Percentiles rank a stretch among this genome's conserved stretches.
Conservation (phyloP, 768 basidiomycete genomes). For the Termitomyces sp. region DNA sequence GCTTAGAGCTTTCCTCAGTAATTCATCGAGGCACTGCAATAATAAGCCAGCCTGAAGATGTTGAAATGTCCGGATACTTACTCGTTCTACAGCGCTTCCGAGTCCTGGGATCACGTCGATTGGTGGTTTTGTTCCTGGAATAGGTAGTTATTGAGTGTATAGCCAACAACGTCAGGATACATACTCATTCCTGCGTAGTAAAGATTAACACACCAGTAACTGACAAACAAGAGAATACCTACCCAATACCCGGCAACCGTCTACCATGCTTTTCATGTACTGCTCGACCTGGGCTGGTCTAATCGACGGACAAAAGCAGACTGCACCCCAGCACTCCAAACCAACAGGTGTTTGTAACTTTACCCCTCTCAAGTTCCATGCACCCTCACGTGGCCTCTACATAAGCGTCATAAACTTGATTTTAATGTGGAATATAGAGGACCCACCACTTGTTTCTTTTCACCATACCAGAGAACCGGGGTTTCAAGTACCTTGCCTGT, state of each 20-base stretch:
- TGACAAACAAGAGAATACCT: neutral
- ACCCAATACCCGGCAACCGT: conserved; percentile 2
- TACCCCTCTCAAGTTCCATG: conserved; percentile 23
- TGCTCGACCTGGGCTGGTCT: neutral
- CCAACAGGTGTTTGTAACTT: conserved; percentile 11
- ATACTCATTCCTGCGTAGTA: conserved; percentile 7
- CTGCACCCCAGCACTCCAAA: conserved; percentile 18
- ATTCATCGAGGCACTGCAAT: conserved; percentile 2
- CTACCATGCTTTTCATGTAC: conserved; percentile 2
- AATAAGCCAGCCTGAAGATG: neutral
- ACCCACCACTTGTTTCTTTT: neutral
- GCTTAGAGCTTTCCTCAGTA: conserved; percentile 4
- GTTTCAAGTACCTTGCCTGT: conserved; percentile 17
- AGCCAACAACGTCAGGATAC: neutral
- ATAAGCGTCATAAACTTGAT: neutral
- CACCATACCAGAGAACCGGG: conserved; percentile 15
- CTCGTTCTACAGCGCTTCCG: conserved; percentile 9
- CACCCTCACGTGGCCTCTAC: conserved; percentile 17
- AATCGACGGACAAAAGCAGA: conserved; percentile 5
- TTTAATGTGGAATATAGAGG: neutral
- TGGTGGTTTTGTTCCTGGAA: conserved; percentile 1
- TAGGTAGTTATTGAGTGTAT: neutral
- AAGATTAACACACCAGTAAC: neutral
- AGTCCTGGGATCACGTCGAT: conserved; percentile 1
- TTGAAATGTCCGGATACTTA: neutral